Conservation (phyloP, 352 stramenopile species). For the Phytopythium mirpurense region DNA sequence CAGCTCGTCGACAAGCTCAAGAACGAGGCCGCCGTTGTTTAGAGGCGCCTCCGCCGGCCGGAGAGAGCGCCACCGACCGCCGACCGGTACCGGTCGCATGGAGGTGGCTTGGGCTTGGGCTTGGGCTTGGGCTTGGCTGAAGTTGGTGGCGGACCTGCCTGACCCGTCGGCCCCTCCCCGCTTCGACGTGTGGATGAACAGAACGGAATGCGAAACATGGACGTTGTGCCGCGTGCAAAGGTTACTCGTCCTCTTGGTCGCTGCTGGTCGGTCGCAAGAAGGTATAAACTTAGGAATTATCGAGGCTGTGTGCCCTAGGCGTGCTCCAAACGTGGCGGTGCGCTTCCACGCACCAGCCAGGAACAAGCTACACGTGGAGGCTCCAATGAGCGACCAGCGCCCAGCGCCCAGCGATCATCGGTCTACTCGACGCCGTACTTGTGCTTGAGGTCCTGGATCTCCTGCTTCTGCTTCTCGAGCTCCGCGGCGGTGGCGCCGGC, state of each 20-base stretch:
- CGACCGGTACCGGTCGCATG: too few relatives aligned
- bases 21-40: conserved; percentile 91
- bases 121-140: too few relatives aligned
- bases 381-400: not conserved
- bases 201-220: conserved; percentile 3
- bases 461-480: conserved; percentile 73
- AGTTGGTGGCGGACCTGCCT: too few relatives aligned
- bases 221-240: conserved; percentile 1
- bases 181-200: conserved; percentile 1
- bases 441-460: conserved; percentile 79
- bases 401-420: too few relatives aligned
- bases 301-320: too few relatives aligned
- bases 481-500: conserved; percentile 37
- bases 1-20: conserved; percentile 96
- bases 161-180: not conserved
- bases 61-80: too few relatives aligned
- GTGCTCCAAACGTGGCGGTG: too few relatives aligned
- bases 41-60: conserved; percentile 23
- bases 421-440: conserved; percentile 80
- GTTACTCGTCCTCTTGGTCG: too few relatives aligned
- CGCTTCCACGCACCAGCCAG: too few relatives aligned
- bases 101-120: too few relatives aligned
- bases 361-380: not conserved
- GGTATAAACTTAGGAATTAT: too few relatives aligned
- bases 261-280: too few relatives aligned